phyloP scores from a whole-genome alignment of 202 grass and related monocot genomes.

The Carex arenaria region DNA sequence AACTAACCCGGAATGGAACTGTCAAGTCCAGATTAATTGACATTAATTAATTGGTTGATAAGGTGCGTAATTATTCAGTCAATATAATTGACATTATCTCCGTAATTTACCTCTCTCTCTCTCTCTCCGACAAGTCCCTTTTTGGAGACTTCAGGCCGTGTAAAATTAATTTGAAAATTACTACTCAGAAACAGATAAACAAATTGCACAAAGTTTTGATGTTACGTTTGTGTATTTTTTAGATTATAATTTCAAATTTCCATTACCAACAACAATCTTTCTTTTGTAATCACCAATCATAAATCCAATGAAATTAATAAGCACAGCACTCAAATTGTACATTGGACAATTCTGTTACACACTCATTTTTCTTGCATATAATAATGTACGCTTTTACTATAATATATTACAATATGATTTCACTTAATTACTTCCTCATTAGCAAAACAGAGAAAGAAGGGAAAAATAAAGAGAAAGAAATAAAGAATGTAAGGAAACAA shows the following conservation, averaged over 20 bases:
- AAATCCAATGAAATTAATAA: not conserved
- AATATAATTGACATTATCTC: not conserved
- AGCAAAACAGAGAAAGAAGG: conserved; percentile 11
- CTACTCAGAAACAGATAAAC: not conserved
- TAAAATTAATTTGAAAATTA: conserved; percentile 1
- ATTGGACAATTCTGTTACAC: not conserved
- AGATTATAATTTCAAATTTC: not conserved
- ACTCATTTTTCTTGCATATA: not conserved
- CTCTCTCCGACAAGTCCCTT: not conserved
- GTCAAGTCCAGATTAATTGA: no score
- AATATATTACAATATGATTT: conserved; percentile 3
- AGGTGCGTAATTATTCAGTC: not conserved
- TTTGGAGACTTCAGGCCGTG: not conserved
- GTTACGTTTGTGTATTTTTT: not conserved
- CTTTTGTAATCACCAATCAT: not conserved
- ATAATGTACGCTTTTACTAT: not conserved
- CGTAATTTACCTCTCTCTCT: not conserved
- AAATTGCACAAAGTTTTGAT: not conserved
- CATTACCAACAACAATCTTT: not conserved
- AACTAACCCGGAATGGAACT: not conserved
- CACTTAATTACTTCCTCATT: not conserved
- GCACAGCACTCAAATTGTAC: not conserved
- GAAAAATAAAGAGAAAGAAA: conserved; percentile 2
- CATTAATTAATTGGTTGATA: not conserved
- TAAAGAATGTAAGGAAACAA: not conserved